phyloP scores from a whole-genome alignment of 2,329 filamentous ascomycete species.

The Lizonia empirigonia region DNA sequence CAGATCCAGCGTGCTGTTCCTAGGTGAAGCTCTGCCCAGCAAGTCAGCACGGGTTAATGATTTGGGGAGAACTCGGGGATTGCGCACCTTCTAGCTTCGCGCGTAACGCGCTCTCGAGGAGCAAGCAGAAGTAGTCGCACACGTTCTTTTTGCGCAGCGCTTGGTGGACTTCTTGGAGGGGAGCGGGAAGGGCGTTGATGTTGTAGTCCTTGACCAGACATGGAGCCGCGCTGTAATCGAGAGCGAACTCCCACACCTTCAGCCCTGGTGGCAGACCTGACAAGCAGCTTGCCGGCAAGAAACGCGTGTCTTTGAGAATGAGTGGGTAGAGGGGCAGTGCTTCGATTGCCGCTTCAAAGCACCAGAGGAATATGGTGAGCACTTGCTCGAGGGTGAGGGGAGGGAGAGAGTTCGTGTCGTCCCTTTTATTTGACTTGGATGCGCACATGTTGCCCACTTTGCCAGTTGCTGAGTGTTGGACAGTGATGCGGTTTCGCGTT shows the following conservation, averaged over 20 bases:
- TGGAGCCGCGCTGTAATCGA: neutral
- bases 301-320: neutral
- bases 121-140: neutral
- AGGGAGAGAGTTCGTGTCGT: too few species aligned
- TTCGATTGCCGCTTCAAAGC: constrained; percentile 15
- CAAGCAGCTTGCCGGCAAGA: neutral
- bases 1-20: neutral
- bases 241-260: neutral
- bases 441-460: neutral
- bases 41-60: neutral
- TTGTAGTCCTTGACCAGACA: neutral
- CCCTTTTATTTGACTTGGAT: too few species aligned
- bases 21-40: neutral
- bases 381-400: constrained; percentile 4
- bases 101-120: neutral
- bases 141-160: neutral
- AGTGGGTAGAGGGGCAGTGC: neutral
- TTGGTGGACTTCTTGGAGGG: neutral
- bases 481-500: too few species aligned
- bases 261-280: neutral
- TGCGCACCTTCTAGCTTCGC: neutral
- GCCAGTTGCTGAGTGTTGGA: neutral
- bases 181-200: neutral
- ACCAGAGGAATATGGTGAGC: constrained; percentile 10
- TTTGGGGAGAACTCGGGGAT: neutral